Percentiles rank a stretch among this genome's conserved stretches.
phyloP scores from a whole-genome alignment of 768 basidiomycete species.

The Galerina marginata region DNA sequence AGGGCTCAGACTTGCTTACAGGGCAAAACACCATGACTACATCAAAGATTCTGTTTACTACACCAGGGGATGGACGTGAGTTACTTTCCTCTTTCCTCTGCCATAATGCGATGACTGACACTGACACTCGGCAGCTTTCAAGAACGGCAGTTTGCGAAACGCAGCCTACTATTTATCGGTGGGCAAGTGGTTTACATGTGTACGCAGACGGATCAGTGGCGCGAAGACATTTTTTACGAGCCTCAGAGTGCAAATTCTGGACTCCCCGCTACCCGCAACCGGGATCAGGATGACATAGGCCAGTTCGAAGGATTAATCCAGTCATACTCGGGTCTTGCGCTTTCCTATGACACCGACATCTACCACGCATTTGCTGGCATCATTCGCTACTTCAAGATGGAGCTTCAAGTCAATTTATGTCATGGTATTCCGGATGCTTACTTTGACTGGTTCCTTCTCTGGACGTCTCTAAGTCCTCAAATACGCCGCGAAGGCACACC shows the following conservation, averaged over 20 bases:
- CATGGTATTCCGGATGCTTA: conserved; percentile 15
- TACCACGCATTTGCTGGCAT: conserved; percentile 15
- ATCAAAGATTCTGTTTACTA: neutral
- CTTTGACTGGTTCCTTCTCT: conserved; percentile 14
- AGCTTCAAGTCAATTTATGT: conserved; percentile 1
- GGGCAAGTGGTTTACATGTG: conserved; percentile 11
- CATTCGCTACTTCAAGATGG: neutral
- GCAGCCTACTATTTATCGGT: conserved; percentile 10
- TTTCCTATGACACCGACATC: conserved; percentile 8
- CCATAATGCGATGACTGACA: neutral
- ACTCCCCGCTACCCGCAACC: no score
- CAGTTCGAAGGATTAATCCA: conserved; percentile 1
- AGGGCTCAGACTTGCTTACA: conserved; percentile 5
- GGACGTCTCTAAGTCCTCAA: neutral
- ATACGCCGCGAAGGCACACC: neutral
- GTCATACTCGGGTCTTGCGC: conserved; percentile 2
- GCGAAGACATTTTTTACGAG: conserved; percentile 14
- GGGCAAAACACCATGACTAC: neutral
- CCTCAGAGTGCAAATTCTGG: neutral
- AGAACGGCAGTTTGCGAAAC: conserved; percentile 5
- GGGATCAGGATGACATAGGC: conserved; percentile 3
- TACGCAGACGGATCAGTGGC: neutral
- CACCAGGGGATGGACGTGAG: conserved; percentile 17
- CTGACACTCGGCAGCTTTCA: conserved; percentile 2
- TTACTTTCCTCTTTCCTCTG: neutral